Percentiles rank a stretch among this genome's conserved stretches.
These are phyloP conservation scores for Candida hungchunana DNA, from an alignment of 805 yeast species.

Conservation along the genomic window DNA sequence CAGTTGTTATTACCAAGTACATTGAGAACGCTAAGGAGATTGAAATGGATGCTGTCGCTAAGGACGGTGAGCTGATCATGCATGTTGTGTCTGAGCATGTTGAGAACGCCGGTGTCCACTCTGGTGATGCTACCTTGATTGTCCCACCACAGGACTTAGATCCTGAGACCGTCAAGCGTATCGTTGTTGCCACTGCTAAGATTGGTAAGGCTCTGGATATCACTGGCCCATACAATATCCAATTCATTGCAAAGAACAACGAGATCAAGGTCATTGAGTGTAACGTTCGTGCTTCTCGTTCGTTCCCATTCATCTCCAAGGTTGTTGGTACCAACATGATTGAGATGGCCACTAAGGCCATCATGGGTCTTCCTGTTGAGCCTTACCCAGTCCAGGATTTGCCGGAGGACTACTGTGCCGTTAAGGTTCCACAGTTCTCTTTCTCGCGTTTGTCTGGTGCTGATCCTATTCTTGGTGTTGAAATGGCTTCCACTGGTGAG, in stretches of 20 bases:
- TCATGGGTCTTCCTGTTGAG: conserved; percentile 78
- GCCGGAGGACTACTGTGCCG: conserved; percentile 92
- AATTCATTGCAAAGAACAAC: conserved; percentile 72
- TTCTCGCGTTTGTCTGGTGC: conserved; percentile 97
- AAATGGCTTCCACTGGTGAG: conserved; percentile 99
- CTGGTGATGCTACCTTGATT: conserved; percentile 96
- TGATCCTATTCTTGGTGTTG: conserved; percentile 96
- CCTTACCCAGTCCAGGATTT: conserved; percentile 89
- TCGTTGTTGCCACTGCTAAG: conserved; percentile 86
- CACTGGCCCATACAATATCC: conserved; percentile 98
- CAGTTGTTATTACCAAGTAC: conserved; percentile 94
- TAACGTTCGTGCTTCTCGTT: conserved; percentile 96
- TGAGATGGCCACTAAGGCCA: conserved; percentile 88
- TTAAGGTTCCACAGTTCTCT: conserved; percentile 96
- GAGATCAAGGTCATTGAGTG: conserved; percentile 95
- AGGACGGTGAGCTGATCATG: conserved; percentile 80
- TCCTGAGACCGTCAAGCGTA: conserved; percentile 59
- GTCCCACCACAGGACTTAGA: conserved; percentile 85
- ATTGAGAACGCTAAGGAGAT: conserved; percentile 96
- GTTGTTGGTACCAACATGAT: conserved; percentile 93
- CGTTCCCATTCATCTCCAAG: conserved; percentile 98
- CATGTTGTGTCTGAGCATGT: conserved; percentile 98
- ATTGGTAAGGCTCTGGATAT: conserved; percentile 93
- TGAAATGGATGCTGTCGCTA: conserved; percentile 95
- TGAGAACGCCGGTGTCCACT: conserved; percentile 97